Evolutionary conservation across 306 rosid species (phyloP), one percentile per base, ranked within the genome.

Genomic region (Coriaria nepalensis): DNA sequence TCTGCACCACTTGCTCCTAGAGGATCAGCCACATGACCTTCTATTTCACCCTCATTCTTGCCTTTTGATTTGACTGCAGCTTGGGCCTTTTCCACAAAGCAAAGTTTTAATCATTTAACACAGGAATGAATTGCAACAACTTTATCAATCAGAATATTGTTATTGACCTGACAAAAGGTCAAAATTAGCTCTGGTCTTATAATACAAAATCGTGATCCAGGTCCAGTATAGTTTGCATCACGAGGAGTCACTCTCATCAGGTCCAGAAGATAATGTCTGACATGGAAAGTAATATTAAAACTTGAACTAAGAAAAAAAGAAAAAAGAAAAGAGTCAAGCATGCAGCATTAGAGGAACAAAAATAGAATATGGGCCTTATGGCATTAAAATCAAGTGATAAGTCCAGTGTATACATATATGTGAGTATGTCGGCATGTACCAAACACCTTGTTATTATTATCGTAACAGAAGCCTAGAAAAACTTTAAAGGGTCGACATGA

Each of bases 221-320:
- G 70, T 53, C 96, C 94, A 56, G 73, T 79, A 62, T 73, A 79
- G 67, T 85, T 92, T 47, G 94, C 94, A 82, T 92, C 96, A 43
- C 94, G 93, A 40, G 98, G 98, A 51, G 98, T 85, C 45, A 86
- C 94, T 67, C 98, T 79, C 94, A 92, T 85, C 73, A 92, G 69
- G 70, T 92, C 98, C 6, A 92, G 87, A 67, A 92, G 98, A 70
- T 92, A 92, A 72, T 92, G 98, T 68, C 98, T 92, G 29, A 20
- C 29, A 20, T 20, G 29, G 29, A 20, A 20, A 20, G 29, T 3
- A 20, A 20, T 20, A 20, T 20, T 20, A 3, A 20, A 20, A 20
- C 29, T 20, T 20, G 71, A 56, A 45, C 35, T 37, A 29, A 6
- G 35, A 15, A 41, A 41, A 45, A 68, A 47, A 40, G 33, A 4